Evolutionary conservation across 148 eudicot species (phyloP).

Genomic region (Dianthus caryophyllus): DNA sequence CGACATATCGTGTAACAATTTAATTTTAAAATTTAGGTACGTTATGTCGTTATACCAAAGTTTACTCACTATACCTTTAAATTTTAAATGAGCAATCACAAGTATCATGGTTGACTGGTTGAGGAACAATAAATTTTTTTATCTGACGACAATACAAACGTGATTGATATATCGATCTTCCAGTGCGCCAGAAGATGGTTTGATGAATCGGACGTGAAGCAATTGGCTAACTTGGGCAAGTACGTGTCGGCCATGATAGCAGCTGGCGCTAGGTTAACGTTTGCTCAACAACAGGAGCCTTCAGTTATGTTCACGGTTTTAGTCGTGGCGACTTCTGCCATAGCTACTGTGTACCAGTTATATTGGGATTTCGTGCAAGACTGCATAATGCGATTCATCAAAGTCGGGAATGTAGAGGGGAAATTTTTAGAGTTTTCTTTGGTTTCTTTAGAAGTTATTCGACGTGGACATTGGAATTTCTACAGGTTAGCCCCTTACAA

Average conservation of each 20-base stretch:
- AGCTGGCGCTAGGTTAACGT: slow-evolving; percentile 83
- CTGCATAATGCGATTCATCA: slow-evolving; percentile 55
- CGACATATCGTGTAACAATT: no score
- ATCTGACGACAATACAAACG: no score
- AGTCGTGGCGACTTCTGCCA: slow-evolving; percentile 63
- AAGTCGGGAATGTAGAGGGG: slow-evolving; percentile 46
- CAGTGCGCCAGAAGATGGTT: slow-evolving; percentile 95
- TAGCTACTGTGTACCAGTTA: slow-evolving; percentile 79
- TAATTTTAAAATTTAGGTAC: no score
- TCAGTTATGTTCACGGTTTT: slow-evolving; percentile 46
- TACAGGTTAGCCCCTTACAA: slow-evolving; percentile 54
- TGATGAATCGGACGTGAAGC: slow-evolving; percentile 53
- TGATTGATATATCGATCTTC: slow-evolving; percentile 1
- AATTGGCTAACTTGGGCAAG: slow-evolving; percentile 85
- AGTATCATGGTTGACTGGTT: no score
- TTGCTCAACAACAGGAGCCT: slow-evolving; percentile 45
- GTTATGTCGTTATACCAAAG: no score
- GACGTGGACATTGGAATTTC: slow-evolving; percentile 99
- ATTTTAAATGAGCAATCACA: no score
- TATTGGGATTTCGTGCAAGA: slow-evolving; percentile 98
- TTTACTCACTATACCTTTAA: no score
- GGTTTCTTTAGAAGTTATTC: slow-evolving; percentile 90
- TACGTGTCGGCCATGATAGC: slow-evolving; percentile 98
- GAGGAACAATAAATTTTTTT: no score
- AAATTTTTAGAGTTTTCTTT: slow-evolving; percentile 65